Percentiles rank a stretch among this genome's conserved stretches.
Evolutionary conservation across 2,329 filamentous ascomycete species (phyloP).

Genomic region (Pseudogymnoascus sp.): DNA sequence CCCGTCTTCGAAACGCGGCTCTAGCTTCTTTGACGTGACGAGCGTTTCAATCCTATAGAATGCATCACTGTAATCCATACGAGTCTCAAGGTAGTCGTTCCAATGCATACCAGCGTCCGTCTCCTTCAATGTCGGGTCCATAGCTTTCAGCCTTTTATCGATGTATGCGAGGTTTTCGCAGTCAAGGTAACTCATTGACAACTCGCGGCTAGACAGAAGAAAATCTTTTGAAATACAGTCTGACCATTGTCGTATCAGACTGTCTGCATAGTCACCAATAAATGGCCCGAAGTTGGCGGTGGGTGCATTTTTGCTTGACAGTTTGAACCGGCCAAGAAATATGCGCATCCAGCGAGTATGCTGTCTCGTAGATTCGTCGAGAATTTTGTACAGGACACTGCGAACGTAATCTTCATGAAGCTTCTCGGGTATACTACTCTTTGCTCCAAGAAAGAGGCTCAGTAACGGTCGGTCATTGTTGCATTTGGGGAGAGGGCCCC

Average conservation of each 20-base stretch:
- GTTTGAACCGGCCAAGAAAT: background rate
- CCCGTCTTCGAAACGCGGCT: background rate
- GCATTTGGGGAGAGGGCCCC: background rate
- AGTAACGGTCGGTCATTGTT: background rate
- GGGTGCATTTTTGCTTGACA: background rate
- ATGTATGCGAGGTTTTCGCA: background rate
- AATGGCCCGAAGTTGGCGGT: background rate
- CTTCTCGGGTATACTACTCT: background rate
- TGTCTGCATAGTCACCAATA: background rate
- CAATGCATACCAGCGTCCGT: background rate
- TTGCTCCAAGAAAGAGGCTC: background rate
- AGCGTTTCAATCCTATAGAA: background rate
- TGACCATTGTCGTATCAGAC: background rate
- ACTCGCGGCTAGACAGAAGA: background rate
- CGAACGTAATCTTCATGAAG: background rate
- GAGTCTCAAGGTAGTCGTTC: background rate
- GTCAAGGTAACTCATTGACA: background rate
- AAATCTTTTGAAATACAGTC: background rate
- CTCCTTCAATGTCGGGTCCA: background rate
- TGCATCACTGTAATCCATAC: background rate
- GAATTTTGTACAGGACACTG: background rate
- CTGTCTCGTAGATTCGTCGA: background rate
- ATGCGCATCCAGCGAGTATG: slow-evolving; percentile 2
- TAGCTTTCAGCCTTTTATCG: background rate
- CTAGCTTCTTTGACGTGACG: background rate